Percentiles rank a stretch among this genome's conserved stretches.
Conservation (phyloP, 805 yeast species). For the Yarrowia porcina region DNA sequence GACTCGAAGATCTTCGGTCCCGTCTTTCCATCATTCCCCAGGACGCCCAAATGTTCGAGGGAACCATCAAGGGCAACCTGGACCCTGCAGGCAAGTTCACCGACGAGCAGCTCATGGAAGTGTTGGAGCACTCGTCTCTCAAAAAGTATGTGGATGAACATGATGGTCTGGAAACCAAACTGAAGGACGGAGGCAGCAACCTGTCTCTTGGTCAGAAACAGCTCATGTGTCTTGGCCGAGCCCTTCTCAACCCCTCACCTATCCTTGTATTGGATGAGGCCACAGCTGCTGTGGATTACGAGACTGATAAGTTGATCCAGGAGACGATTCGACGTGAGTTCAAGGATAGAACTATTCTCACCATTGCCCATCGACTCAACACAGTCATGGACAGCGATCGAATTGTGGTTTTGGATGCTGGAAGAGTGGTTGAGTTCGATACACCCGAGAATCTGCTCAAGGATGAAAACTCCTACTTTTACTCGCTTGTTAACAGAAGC, state of each 20-base stretch:
- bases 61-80: slow-evolving; percentile 68
- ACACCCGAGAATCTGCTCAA: slow-evolving; percentile 52
- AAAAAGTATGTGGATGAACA: slow-evolving; percentile 45
- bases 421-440: slow-evolving; percentile 72
- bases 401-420: slow-evolving; percentile 67
- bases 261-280: slow-evolving; percentile 78
- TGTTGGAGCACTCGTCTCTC: slow-evolving; percentile 55
- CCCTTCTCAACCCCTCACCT: slow-evolving; percentile 63
- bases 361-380: slow-evolving; percentile 81
- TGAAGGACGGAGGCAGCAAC: slow-evolving; percentile 72
- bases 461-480: slow-evolving; percentile 8
- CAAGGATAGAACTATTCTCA: slow-evolving; percentile 65
- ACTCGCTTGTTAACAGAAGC: slow-evolving; percentile 7
- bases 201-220: slow-evolving; percentile 82
- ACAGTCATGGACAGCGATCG: slow-evolving; percentile 78
- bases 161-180: slow-evolving; percentile 44
- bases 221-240: slow-evolving; percentile 73
- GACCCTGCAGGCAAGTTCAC: slow-evolving; percentile 65
- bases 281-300: slow-evolving; percentile 75
- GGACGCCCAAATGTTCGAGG: slow-evolving; percentile 82
- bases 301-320: slow-evolving; percentile 72
- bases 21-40: slow-evolving; percentile 81
- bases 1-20: slow-evolving; percentile 64
- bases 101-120: slow-evolving; percentile 66
- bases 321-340: slow-evolving; percentile 68